phyloP scores from a whole-genome alignment of 805 yeast genomes.

The Clavispora fructus region DNA sequence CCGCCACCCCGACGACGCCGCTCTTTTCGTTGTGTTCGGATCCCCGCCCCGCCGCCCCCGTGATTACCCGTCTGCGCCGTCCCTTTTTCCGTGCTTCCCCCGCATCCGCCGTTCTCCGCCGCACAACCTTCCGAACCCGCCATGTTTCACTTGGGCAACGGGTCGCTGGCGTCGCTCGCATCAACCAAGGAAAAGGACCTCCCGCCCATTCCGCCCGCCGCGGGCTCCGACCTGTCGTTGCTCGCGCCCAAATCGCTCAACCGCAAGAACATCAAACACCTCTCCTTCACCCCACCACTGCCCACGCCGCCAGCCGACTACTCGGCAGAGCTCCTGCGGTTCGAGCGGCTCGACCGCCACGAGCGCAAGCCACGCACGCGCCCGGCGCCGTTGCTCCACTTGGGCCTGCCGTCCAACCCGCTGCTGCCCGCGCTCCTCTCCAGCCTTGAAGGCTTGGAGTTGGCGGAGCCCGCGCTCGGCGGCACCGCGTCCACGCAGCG shows the following conservation, averaged over 20 bases:
- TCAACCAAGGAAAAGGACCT: constrained; percentile 32
- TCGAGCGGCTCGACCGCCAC: constrained; percentile 12
- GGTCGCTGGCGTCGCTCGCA: not conserved
- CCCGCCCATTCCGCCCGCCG: constrained; percentile 32
- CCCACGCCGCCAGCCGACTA: constrained; percentile 1
- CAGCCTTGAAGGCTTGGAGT: constrained; percentile 6
- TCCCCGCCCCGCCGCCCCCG: not conserved
- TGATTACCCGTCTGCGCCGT: too few relatives aligned
- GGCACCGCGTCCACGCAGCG: not conserved
- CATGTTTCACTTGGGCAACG: constrained; percentile 1
- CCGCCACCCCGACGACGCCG: not conserved
- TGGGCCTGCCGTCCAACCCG: constrained; percentile 7
- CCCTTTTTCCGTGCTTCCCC: not conserved
- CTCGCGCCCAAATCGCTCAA: constrained; percentile 32
- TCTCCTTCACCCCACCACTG: constrained; percentile 13
- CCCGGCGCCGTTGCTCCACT: constrained; percentile 28
- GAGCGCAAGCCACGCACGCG: constrained; percentile 19
- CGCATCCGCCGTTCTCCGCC: not conserved
- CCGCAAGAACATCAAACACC: constrained; percentile 36
- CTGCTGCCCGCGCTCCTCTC: constrained; percentile 4
- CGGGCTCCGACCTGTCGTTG: constrained; percentile 15
- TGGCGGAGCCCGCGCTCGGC: not conserved
- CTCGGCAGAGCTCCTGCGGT: constrained; percentile 5
- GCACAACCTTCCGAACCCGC: not conserved
- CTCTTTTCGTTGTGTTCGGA: not conserved